Evolutionary conservation across 805 yeast genomes (phyloP).

Genomic region (Barnettozyma populi): DNA sequence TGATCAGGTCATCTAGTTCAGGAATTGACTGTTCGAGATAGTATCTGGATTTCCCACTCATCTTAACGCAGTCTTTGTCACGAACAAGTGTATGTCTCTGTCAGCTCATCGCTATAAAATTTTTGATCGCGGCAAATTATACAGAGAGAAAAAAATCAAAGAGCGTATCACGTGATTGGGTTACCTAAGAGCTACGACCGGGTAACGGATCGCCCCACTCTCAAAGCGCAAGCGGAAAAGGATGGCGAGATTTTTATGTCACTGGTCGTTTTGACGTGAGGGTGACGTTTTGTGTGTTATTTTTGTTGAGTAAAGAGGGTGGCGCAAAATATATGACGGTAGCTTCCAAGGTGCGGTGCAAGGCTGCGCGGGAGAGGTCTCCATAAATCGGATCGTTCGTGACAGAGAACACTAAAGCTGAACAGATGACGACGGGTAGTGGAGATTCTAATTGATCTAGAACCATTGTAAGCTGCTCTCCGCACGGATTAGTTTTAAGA

Average conservation of each 20-base stretch:
- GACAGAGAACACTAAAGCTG: background rate
- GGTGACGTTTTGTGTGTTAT: background rate
- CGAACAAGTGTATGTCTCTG: too few species aligned
- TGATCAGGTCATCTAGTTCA: slow-evolving; percentile 82
- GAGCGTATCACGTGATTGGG: background rate
- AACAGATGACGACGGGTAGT: background rate
- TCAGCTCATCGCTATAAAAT: background rate
- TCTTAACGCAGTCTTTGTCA: background rate
- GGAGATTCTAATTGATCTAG: too few species aligned
- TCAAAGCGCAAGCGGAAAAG: background rate
- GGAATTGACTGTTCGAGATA: slow-evolving; percentile 72
- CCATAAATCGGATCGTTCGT: background rate
- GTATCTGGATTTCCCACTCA: slow-evolving; percentile 42
- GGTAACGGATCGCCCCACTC: background rate
- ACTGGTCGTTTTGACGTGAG: slow-evolving; percentile 5
- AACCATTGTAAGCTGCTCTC: background rate
- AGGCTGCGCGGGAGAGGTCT: background rate
- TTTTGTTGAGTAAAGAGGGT: background rate
- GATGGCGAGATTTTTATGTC: slow-evolving; percentile 4
- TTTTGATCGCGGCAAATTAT: background rate
- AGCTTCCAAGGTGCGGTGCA: background rate
- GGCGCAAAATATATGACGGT: background rate
- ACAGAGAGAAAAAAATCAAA: background rate
- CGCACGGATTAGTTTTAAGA: background rate
- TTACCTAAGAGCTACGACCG: background rate